Conservation (phyloP, 2,329 filamentous ascomycete genomes). For the Chaetomiaceae sp. region DNA sequence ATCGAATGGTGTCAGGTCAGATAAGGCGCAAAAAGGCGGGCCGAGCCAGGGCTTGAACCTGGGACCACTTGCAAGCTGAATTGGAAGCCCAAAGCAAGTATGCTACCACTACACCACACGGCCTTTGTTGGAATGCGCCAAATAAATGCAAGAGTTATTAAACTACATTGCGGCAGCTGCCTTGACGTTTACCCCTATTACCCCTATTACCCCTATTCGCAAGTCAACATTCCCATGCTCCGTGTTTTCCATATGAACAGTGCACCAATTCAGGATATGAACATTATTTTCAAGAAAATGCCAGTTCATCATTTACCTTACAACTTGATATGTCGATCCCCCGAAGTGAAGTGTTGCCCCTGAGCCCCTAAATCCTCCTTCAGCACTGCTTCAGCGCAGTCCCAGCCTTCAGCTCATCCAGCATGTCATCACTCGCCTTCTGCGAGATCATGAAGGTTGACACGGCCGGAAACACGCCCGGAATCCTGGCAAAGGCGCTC, state of each 20-base stretch:
- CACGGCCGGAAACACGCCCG: conserved; percentile 44
- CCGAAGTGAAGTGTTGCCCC: no score
- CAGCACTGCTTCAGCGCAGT: conserved; percentile 15
- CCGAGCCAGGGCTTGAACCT: conserved; percentile 19
- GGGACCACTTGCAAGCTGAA: conserved; percentile 16
- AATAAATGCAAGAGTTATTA: background rate
- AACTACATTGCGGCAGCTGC: no score
- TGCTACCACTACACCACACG: conserved; percentile 20
- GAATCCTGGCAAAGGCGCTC: conserved; percentile 43
- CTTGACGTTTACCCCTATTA: no score
- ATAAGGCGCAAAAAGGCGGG: conserved; percentile 1
- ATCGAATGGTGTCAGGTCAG: background rate
- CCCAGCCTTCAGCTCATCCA: conserved; percentile 26
- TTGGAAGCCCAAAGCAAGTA: conserved; percentile 16
- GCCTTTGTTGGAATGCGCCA: background rate
- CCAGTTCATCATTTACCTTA: no score
- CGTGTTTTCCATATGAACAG: no score
- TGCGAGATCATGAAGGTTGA: conserved; percentile 56
- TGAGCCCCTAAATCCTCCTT: background rate
- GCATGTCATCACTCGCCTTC: conserved; percentile 59
- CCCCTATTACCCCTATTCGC: no score
- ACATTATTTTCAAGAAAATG: no score
- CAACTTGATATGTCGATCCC: no score
- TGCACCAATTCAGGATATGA: no score
- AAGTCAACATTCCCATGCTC: no score